Evolutionary conservation across 1,284 basidiomycete genomes (phyloP), one percentile per base, ranked within the genome.

Genomic region (Cystobasidium slooffiae): DNA sequence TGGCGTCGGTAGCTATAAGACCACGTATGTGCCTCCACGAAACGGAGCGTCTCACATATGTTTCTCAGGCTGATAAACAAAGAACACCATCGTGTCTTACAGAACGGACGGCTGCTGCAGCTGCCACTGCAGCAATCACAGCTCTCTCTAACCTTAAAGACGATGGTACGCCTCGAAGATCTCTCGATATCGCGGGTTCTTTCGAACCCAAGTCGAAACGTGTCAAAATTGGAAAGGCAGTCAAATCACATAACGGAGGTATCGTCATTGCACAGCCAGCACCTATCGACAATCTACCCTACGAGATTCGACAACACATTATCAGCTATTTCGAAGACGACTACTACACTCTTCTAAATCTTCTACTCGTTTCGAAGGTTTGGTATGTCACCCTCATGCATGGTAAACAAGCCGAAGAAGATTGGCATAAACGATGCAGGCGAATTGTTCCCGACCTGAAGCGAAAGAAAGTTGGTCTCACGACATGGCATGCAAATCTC

Each of bases 341-440:
- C 37, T 22, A 7, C 6, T 68, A 53, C 44, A 68, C 31, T 9
- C 6, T 68, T 6, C 65, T 68, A 6, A 53, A 68, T 20, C 20
- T 68, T 7, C 10, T 68, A 9, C 49, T 53, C 8, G 53, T 58
- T 6, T 68, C 65, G 6, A 68, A 68, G 22, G 22, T 65, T 37
- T 65, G 62, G 62, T 51, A 51, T 37, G 22, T 52, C 46, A 65
- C 62, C 46, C n/a, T 51, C 6, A 49, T 12, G 14, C 24, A 43
- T 9, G 22, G 46, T n/a, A 41, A 47, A 10, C 12, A 24, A 14
- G 62, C 62, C 1, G 62, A 65, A 7, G 6, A 18, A 22, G 51
- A 56, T 18, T 68, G 20, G n/a, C 7, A 22, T 31, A 68, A 37
- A 47, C 16, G 43, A 47, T 68, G 67, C 55, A 59, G 47, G 16